Base-by-base conservation (phyloP, 148 eudicot genomes). In the Amaranthus hypochondriacus region DNA sequence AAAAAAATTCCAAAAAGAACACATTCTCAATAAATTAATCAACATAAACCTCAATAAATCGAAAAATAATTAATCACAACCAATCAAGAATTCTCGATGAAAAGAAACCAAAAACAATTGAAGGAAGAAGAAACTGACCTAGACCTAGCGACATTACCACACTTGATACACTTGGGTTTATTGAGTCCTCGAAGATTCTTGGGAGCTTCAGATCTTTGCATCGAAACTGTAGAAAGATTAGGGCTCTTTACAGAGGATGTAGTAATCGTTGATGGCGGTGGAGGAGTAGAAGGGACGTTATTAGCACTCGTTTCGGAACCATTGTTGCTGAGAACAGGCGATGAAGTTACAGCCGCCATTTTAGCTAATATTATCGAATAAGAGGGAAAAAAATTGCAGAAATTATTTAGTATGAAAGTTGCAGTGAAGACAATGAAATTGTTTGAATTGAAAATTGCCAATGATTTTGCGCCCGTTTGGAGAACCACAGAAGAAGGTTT, bases 111-210 rank as follows among this genome's bases (percentile, higher is more conserved):
- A 28, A 28, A 28, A 28, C 39, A 28, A 28, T 28, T 28, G 39
- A 28, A 53, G 18, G n/a, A 70, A 47, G 28, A 12, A 68, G 47
- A 54, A 64, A 73, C 51, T 48, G 48, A 84, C 87, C 87, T 76
- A 48, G 87, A 85, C 48, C 87, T 82, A 69, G 83, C 87, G 18
- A 85, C 87, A 73, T 85, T 80, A 56, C 87, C 87, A 62, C 87
- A 85, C 81, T 78, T 82, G 9, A 80, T 82, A 73, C 85, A 85
- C 81, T 85, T 82, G 42, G 85, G 85, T 49, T 82, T 85, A 51
- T 85, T 85, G 56, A 82, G 81, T 6, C 87, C 85, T 12, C 87
- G 87, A 3, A 77, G 80, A 68, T 70, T 82, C 73, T 84, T 84
- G 14, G 81, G 71, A 18, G 78, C 73, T 11, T 79, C 84, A 4